Percentiles rank a stretch among this genome's conserved stretches.
These are phyloP conservation scores for Botrytis aclada DNA, from an alignment of 2,329 filamentous ascomycete genomes.

Conservation along the genomic window DNA sequence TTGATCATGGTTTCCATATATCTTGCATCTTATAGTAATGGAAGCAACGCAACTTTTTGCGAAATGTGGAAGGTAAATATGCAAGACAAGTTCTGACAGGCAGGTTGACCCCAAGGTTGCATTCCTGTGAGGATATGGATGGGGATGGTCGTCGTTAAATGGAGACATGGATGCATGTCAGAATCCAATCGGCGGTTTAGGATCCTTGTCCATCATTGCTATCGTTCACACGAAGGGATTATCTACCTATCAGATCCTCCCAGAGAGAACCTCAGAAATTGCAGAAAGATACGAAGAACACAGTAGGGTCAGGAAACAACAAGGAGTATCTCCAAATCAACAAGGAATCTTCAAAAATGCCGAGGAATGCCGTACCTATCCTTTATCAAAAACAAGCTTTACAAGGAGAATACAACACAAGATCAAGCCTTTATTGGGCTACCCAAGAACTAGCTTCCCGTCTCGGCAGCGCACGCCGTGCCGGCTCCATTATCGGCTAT, in stretches of 20 bases:
- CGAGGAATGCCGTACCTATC: not conserved
- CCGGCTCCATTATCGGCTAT: slow-evolving; percentile 12
- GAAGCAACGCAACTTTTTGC: not conserved
- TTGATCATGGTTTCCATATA: not conserved
- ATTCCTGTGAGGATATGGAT: not conserved
- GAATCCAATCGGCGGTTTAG: not conserved
- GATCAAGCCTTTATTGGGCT: slow-evolving; percentile 1
- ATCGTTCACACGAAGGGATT: not conserved
- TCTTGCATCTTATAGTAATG: not conserved
- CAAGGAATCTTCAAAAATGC: not conserved
- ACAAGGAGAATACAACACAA: not conserved
- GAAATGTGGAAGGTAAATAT: not conserved
- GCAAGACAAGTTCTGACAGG: not conserved
- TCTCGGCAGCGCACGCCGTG: slow-evolving; percentile 15
- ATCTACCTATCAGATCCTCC: not conserved
- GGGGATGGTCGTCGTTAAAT: not conserved
- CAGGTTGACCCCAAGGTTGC: not conserved
- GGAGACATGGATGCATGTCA: not conserved
- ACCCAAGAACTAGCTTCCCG: slow-evolving; percentile 8
- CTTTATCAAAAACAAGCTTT: not conserved
- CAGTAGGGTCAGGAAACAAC: not conserved
- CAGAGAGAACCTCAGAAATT: not conserved
- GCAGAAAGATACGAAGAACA: not conserved
- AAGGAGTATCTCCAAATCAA: not conserved
- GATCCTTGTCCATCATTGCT: not conserved